phyloP scores from a whole-genome alignment of 2,329 filamentous ascomycete genomes.

The Ascosphaera apis region DNA sequence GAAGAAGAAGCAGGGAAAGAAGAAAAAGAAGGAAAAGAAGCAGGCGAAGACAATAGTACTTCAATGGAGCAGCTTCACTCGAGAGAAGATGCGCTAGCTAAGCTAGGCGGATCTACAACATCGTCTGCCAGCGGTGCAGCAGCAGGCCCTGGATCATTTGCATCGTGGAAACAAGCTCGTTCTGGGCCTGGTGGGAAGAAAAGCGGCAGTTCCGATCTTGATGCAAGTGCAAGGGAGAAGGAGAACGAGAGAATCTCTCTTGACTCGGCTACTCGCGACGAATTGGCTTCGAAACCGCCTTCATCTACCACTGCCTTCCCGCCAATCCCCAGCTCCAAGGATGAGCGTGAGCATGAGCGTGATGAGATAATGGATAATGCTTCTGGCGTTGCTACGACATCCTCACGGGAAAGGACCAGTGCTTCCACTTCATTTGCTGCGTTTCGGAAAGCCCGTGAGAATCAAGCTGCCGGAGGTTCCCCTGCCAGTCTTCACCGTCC shows the following conservation, averaged over 20 bases:
- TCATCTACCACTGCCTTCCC: too few relatives aligned
- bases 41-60: too few relatives aligned
- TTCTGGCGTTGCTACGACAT: not conserved
- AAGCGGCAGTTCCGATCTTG: not conserved
- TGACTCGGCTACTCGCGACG: too few relatives aligned
- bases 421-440: not conserved
- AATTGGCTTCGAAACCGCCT: too few relatives aligned
- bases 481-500: too few relatives aligned
- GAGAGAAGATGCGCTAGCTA: too few relatives aligned
- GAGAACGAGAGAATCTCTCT: not conserved
- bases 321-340: not conserved
- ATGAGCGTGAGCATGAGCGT: not conserved
- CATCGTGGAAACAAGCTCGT: not conserved
- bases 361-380: too few relatives aligned
- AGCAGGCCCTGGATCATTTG: conserved; percentile 2
- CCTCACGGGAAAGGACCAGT: not conserved
- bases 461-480: too few relatives aligned
- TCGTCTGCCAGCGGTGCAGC: conserved; percentile 13
- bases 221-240: not conserved
- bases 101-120: too few relatives aligned
- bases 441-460: not conserved
- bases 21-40: too few relatives aligned
- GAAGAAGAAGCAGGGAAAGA: too few relatives aligned
- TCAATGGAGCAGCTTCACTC: too few relatives aligned
- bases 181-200: not conserved